A percentile compares a stretch with the other conserved stretches of the same genome.
phyloP scores from a whole-genome alignment of 345 rosid species.

The Bretschneidera sinensis region DNA sequence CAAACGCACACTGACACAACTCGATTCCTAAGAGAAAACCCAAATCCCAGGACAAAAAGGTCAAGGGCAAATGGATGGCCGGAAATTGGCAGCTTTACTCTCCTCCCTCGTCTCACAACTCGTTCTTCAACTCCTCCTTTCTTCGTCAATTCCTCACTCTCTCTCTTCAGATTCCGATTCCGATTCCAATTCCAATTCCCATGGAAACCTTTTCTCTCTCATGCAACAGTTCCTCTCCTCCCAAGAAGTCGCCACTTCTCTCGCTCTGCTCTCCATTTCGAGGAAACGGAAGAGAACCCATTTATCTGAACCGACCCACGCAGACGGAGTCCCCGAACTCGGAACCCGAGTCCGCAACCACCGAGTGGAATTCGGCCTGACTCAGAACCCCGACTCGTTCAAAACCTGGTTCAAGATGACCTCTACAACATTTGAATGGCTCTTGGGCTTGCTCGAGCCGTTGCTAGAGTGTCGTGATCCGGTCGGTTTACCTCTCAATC shows the following conservation, averaged over 20 bases:
- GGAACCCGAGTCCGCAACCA: conserved; percentile 16
- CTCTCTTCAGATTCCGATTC: conserved; percentile 6
- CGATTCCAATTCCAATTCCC: too few relatives aligned
- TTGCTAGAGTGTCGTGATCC: conserved; percentile 73
- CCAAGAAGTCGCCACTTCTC: conserved; percentile 39
- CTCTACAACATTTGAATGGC: conserved; percentile 60
- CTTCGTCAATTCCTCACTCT: conserved; percentile 25
- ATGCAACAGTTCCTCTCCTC: conserved; percentile 33
- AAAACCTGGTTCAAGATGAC: conserved; percentile 43
- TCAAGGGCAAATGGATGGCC: conserved; percentile 35
- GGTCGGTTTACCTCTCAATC: conserved; percentile 41
- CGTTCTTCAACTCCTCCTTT: conserved; percentile 29
- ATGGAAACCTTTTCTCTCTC: conserved; percentile 30
- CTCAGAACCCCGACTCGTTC: conserved; percentile 41
- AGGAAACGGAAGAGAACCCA: conserved; percentile 51
- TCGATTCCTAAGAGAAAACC: conserved; percentile 33
- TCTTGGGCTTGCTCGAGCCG: conserved; percentile 63
- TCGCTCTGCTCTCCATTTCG: conserved; percentile 32
- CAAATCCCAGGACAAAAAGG: conserved; percentile 17
- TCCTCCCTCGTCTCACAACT: conserved; percentile 44
- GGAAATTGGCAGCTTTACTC: conserved; percentile 47
- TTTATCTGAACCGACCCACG: conserved; percentile 28
- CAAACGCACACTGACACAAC: conserved; percentile 23
- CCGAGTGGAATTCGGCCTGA: conserved; percentile 16
- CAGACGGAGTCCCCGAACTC: background rate